Conservation (phyloP, 2,329 filamentous ascomycete genomes). For the Chrysoporthe puriensis region DNA sequence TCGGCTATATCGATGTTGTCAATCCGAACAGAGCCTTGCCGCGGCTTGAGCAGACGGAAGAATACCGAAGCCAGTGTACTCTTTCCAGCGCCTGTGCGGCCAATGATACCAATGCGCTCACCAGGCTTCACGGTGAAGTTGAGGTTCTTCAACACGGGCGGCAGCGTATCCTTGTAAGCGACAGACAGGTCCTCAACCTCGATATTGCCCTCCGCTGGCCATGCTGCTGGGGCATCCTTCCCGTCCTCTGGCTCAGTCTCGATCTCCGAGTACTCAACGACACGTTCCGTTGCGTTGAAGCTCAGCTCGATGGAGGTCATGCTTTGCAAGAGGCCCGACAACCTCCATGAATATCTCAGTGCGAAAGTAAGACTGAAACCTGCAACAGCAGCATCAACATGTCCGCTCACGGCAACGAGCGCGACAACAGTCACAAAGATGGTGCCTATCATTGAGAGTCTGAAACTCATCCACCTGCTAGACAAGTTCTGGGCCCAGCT, state of each 20-base stretch:
- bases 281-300: slow-evolving; percentile 48
- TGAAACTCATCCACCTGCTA: slow-evolving; percentile 43
- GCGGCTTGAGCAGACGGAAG: slow-evolving; percentile 59
- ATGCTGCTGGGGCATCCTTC: slow-evolving; percentile 41
- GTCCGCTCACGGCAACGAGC: slow-evolving; percentile 38
- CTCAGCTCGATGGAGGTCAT: slow-evolving; percentile 44
- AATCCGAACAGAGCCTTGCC: slow-evolving; percentile 47
- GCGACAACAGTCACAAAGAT: slow-evolving; percentile 44
- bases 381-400: slow-evolving; percentile 43
- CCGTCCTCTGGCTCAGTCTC: slow-evolving; percentile 43
- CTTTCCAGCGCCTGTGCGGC: slow-evolving; percentile 68
- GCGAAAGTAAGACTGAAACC: slow-evolving; percentile 47
- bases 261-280: slow-evolving; percentile 48
- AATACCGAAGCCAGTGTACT: slow-evolving; percentile 66
- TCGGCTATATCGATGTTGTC: slow-evolving; percentile 57
- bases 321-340: slow-evolving; percentile 41
- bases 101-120: slow-evolving; percentile 68
- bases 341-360: slow-evolving; percentile 40
- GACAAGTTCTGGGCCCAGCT: slow-evolving; percentile 39
- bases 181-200: slow-evolving; percentile 44
- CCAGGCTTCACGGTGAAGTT: slow-evolving; percentile 47
- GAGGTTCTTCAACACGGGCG: slow-evolving; percentile 43
- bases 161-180: slow-evolving; percentile 41
- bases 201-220: slow-evolving; percentile 46
- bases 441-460: slow-evolving; percentile 45